Base-by-base conservation (phyloP, 805 yeast genomes). In the Monosporozyma unispora region DNA sequence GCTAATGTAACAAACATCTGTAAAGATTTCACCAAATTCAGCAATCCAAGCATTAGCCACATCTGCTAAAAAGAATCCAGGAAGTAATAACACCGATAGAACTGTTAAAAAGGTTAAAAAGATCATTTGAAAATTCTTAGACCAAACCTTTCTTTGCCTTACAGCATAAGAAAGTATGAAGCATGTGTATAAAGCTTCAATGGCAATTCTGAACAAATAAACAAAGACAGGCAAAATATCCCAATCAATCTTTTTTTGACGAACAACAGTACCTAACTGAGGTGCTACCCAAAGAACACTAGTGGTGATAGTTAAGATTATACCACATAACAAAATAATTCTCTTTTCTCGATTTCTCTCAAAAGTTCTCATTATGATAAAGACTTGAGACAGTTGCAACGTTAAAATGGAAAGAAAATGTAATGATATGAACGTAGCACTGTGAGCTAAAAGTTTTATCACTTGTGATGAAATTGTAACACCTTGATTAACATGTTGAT, bases 21-120 rank as follows among this genome's bases (percentile, higher is more conserved):
- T 81, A 64, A 85, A 84, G 42, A 85, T 70, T 59, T 85, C 91
- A 19, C 88, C 80, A 47, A 85, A 70, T 53, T 82, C 84, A 50
- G 77, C 77, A n/a, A 82, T 80, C 85, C 89, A 87, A 5, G 81
- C 73, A 61, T 80, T 81, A 0, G 90, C 75, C 3, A 87, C 79
- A 67, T 86, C 95, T 4, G 88, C 84, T 45, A 87, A 73, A 61
- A 85, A 87, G 53, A 86, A 78, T 0, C 81, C 84, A 37, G 83
- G 78, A 8, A 87, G 82, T 9, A 81, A 61, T 54, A 80, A 74
- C 1, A 82, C 75, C 11, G 80, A 73, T 1, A 84, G 52, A 7
- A 78, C 60, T 3, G 86, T 78, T 22, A 82, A 62, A 0, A 78
- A 18, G 0, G 88, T 75, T n/a, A 86, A 63, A 1, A 81, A 65